Evolutionary conservation across 2,329 filamentous ascomycete species (phyloP), one percentile per base, ranked within the genome.

Genomic region (Verticillium longisporum): DNA sequence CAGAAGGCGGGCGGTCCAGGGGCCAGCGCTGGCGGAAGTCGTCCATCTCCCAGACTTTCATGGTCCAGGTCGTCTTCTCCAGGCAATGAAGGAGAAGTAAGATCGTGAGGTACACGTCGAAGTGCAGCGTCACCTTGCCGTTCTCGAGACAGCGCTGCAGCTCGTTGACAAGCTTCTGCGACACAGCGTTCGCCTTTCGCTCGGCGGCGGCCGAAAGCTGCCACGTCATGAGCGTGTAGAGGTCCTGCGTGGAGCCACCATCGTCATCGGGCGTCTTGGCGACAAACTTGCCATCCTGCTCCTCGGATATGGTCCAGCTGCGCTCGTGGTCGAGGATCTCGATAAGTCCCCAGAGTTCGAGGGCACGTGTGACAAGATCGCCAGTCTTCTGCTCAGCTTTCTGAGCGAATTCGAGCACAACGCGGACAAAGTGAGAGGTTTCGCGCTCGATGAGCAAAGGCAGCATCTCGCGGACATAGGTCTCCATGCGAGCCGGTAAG

Each of bases 1-100:
- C 76, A 57, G 76, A 74, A 0, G 86, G 86, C 7, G 82, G 80
- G 41, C 76, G 72, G 68, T 85, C 83, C 3, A 88, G 75, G 4
- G 86, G 86, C 86, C 86, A 88, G 54, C 80, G 79, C 0, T 79
- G 78, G 2, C 82, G 79, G 32, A 87, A 78, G 57, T 83, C 81
- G 60, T 84, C 80, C 68, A 88, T 83, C 66, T 88, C 85, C 85
- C 85, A 89, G 1, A 83, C 85, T 64, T 87, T 87, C 74, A 88
- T 88, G 1, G 84, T 82, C 86, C 86, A 89, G 0, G 85, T 88
- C 0, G 84, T 85, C 73, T 88, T 88, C 69, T 89, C 86, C 14
- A 88, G 78, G 65, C 84, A 87, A 68, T 87, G 87, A 56, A 88
- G 79, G 63, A 88, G 82, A 60, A 88, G 82, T 60, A 88, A 71